Conservation (phyloP, 1,284 basidiomycete species). For the Moniliella sp. region DNA sequence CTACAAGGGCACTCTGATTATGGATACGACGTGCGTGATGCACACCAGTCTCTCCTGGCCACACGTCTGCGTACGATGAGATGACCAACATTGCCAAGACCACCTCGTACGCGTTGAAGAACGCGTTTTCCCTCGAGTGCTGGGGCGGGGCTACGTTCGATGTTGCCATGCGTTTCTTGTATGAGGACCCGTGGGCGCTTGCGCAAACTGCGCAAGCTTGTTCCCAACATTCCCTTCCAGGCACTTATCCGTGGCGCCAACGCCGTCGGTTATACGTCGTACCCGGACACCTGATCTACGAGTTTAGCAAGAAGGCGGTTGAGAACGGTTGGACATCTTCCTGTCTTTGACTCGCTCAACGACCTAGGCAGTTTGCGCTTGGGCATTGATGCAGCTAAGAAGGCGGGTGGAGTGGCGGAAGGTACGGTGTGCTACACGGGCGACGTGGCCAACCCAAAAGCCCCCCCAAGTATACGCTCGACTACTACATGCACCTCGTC, state of each 20-base stretch:
- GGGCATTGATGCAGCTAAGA: slow-evolving; percentile 88
- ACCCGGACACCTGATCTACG: slow-evolving; percentile 99
- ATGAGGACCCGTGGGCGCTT: slow-evolving; percentile 98
- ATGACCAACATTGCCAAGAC: slow-evolving; percentile 98
- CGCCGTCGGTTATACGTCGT: slow-evolving; percentile 94
- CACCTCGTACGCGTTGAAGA: slow-evolving; percentile 64
- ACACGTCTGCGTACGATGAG: slow-evolving; percentile 89
- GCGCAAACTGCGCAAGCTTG: slow-evolving; percentile 75
- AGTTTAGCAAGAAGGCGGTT: slow-evolving; percentile 56
- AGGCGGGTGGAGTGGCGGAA: slow-evolving; percentile 87
- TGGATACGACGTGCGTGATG: slow-evolving; percentile 85
- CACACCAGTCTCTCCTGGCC: slow-evolving; percentile 89
- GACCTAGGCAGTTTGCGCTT: slow-evolving; percentile 27
- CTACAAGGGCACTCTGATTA: slow-evolving; percentile 60
- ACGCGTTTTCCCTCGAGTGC: slow-evolving; percentile 90
- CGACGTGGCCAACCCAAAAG: slow-evolving; percentile 86
- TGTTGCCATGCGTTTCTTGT: slow-evolving; percentile 97
- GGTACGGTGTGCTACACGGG: slow-evolving; percentile 85
- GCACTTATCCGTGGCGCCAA: slow-evolving; percentile 96
- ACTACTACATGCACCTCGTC: slow-evolving; percentile 93
- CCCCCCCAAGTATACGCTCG: slow-evolving; percentile 75
- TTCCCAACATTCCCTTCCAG: slow-evolving; percentile 95
- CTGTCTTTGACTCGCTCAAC: slow-evolving; percentile 80
- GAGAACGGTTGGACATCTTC: slow-evolving; percentile 99
- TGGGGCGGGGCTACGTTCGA: slow-evolving; percentile 99